Evolutionary conservation across 1,284 basidiomycete genomes (phyloP).

Genomic region (Ceratobasidium papillatum): DNA sequence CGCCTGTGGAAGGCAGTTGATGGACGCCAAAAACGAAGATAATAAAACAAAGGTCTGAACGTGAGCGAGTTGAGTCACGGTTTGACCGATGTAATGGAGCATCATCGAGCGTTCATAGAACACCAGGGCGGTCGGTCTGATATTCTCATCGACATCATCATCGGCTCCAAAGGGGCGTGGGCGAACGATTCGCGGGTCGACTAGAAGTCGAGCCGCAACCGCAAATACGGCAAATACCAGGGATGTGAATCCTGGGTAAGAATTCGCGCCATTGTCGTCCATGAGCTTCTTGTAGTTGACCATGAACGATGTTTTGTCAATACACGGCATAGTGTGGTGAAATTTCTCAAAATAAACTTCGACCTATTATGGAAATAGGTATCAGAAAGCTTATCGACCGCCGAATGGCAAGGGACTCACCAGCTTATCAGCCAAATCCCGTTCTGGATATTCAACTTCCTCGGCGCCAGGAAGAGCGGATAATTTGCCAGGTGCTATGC

Average conservation of each 20-base stretch:
- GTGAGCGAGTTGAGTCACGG: conserved; percentile 77
- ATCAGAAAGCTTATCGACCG: conserved; percentile 25
- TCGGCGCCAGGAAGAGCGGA: conserved; percentile 82
- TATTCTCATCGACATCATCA: conserved; percentile 30
- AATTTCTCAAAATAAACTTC: conserved; percentile 84
- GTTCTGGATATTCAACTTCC: conserved; percentile 85
- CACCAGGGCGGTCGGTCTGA: conserved; percentile 77
- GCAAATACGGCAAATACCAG: conserved; percentile 86
- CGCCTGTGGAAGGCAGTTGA: conserved; percentile 89
- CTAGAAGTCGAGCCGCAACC: conserved; percentile 77
- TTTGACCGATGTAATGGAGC: conserved; percentile 86
- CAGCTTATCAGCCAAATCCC: conserved; percentile 83
- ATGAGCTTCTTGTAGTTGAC: conserved; percentile 74
- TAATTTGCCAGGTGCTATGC: conserved; percentile 87
- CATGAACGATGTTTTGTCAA: conserved; percentile 84
- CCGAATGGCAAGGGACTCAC: conserved; percentile 54
- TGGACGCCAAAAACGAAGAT: conserved; percentile 86
- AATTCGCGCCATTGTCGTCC: conserved; percentile 63
- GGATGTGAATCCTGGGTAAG: conserved; percentile 75
- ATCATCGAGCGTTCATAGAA: conserved; percentile 90
- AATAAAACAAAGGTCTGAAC: conserved; percentile 88
- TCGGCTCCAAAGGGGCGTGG: conserved; percentile 27
- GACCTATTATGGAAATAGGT: conserved; percentile 60
- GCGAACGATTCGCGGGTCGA: conserved; percentile 64
- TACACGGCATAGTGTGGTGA: conserved; percentile 84